A percentile compares a stretch with the other conserved stretches of the same genome.
phyloP scores from a whole-genome alignment of 805 yeast species.

The Yarrowia sp. region DNA sequence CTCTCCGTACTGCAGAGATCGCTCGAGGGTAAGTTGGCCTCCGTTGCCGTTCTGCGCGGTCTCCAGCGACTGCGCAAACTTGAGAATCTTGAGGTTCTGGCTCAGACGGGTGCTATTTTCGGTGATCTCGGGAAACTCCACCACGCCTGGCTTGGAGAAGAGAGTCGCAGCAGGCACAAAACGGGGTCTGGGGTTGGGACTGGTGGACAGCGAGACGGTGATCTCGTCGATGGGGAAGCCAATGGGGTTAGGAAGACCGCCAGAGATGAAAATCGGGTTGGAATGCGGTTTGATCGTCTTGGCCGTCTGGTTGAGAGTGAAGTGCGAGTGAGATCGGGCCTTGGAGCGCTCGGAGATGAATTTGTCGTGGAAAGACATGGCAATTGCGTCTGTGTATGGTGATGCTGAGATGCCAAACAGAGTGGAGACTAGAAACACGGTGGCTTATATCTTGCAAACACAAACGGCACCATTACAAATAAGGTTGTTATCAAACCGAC shows the following conservation, averaged over 20 bases:
- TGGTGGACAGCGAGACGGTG: not conserved
- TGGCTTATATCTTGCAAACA: no score
- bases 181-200: constrained; percentile 2
- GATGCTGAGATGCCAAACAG: no score
- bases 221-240: constrained; percentile 6
- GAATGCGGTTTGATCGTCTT: not conserved
- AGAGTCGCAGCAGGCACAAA: constrained; percentile 13
- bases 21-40: constrained; percentile 6
- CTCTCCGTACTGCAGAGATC: constrained; percentile 22
- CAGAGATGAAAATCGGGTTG: constrained; percentile 10
- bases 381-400: not conserved
- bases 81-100: constrained; percentile 6
- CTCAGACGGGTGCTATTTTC: not conserved
- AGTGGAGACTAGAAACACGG: no score
- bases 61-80: not conserved
- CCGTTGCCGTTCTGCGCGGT: not conserved
- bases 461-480: constrained; percentile 17
- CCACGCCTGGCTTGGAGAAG: not conserved
- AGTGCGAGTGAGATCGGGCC: not conserved
- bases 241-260: constrained; percentile 14
- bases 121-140: constrained; percentile 11
- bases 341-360: constrained; percentile 13
- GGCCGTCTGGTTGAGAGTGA: not conserved
- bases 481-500: constrained; percentile 2
- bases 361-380: constrained; percentile 4